Base-by-base conservation (phyloP, 768 basidiomycete species). In the Suillus clintonianus region DNA sequence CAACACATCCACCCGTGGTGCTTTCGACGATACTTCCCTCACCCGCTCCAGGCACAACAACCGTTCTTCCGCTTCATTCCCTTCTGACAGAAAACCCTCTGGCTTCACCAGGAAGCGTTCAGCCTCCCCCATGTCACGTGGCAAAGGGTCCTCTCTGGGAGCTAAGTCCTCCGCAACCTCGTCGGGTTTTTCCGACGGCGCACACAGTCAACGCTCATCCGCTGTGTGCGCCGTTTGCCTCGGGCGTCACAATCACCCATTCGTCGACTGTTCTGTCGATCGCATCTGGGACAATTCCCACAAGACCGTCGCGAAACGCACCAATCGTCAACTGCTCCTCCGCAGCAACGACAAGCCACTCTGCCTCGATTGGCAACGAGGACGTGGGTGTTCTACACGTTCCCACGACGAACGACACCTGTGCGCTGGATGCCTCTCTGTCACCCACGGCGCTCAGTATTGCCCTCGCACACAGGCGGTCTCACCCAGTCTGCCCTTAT, bases 371-470 rank as follows among this genome's bases (percentile, higher is more conserved):
- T 83, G 73, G 73, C 77, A 83, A 43, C 45, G 48, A 0, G 8
- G 57, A 0, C 9, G 22, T 11, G 72, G 78, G 0, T 82, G 81
- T 65, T 22, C n/a, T 39, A 65, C 42, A 13, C n/a, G 14, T 0
- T 27, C 57, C 3, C 74, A 78, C 70, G 55, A 67, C 27, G 30
- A 64, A 15, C 39, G 61, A 0, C 82, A 83, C 70, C 60, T 74
- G 11, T 83, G 81, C 70, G 81, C 81, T 0, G 81, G 82, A 1
- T 82, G 82, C 57, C 77, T 78, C 24, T 51, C 63, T 0, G 13
- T 62, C 24, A 22, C 13, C 8, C 62, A 63, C 32, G 58, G 59
- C 0, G 62, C 62, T 47, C 62, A 63, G n/a, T 3, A 24, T 1
- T 63, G 62, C 59, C 36, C 62, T 63, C 45, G 17, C 8, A 36